Evolutionary conservation across 2,329 filamentous ascomycete genomes (phyloP), one percentile per base, ranked within the genome.

Genomic region (Fusarium guadeloupense): DNA sequence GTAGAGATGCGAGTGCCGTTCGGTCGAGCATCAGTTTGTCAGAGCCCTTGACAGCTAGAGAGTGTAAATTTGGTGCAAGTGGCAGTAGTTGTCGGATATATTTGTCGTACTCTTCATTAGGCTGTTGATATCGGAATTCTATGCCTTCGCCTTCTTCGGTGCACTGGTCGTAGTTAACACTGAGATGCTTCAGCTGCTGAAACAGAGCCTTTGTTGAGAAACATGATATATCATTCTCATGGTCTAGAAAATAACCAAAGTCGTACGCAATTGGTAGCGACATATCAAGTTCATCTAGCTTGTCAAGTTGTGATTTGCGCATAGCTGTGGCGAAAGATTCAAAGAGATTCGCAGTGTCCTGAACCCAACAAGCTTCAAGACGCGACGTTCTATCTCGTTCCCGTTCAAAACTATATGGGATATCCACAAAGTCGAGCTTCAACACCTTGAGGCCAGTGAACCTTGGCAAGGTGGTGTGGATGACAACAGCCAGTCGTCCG

Each of bases 201-300:
- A 46, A 35, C 10, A 53, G 34, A 9, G 41, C 41, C 9, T 16
- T 21, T 4, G 9, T 23, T 13, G 49, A 33, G 12, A 14, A 9
- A 14, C 5, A 5, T 14, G 20, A 17, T 17, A 39, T 26, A 20
- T 16, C 8, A 13, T 31, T 7, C 13, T 39, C 25, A 9, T 46
- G 34, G 21, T 46, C 12, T 9, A 53, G 34, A 17, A 53, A 53
- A 26, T 45, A n/a, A 14, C 35, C 41, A 40, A 53, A 53, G 28
- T 53, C 49, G 13, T 34, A 53, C 4, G 49, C 49, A 9, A 53
- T 41, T 26, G 49, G 49, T 20, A 53, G 25, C 25, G 41, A 26
- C 26, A 53, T 34, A 16, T 53, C 49, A 21, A 53, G 25, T 17
- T 53, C 41, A 33, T 53, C 25, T 13, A 53, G 34, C 34, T 46